Percentiles rank a stretch among this genome's conserved stretches.
Evolutionary conservation across 371 early-diverging fungal species (phyloP).

Genomic region (Saksenaea vasiformis): DNA sequence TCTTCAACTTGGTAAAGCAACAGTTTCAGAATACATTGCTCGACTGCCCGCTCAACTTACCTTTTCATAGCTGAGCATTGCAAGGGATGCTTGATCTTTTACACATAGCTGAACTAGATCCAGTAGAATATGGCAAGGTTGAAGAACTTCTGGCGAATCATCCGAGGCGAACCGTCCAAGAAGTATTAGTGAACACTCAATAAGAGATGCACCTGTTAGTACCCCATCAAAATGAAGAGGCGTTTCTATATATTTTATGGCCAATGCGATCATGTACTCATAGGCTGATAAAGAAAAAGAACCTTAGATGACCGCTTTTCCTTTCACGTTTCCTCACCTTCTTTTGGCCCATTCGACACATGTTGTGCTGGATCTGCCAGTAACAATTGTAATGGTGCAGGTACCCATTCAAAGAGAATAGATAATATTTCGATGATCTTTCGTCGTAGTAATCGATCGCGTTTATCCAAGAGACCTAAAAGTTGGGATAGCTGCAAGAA

Average conservation of each 20-base stretch:
- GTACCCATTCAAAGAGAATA: conserved; percentile 27
- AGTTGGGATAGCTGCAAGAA: conserved; percentile 14
- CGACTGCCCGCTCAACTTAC: background rate
- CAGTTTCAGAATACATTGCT: background rate
- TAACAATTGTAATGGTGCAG: conserved; percentile 21
- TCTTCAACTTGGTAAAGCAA: background rate
- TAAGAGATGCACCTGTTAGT: conserved; percentile 10
- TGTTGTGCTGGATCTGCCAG: background rate
- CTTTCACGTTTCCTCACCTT: background rate
- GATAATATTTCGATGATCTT: conserved; percentile 36
- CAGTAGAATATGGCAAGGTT: background rate
- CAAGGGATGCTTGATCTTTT: background rate
- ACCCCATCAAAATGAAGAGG: background rate
- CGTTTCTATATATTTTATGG: background rate
- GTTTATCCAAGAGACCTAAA: conserved; percentile 16
- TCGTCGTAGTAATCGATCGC: conserved; percentile 24
- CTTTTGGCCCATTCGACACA: background rate
- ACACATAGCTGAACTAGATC: background rate
- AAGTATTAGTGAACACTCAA: conserved; percentile 9
- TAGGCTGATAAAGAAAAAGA: conserved; percentile 7
- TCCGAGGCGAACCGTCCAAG: conserved; percentile 6
- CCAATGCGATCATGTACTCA: conserved; percentile 1
- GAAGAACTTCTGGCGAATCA: conserved; percentile 1
- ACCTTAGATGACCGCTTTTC: background rate
- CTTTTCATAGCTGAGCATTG: background rate